Evolutionary conservation across 208 protist species (phyloP), one percentile per base, ranked within the genome.

Genomic region (Leishmania turanica): DNA sequence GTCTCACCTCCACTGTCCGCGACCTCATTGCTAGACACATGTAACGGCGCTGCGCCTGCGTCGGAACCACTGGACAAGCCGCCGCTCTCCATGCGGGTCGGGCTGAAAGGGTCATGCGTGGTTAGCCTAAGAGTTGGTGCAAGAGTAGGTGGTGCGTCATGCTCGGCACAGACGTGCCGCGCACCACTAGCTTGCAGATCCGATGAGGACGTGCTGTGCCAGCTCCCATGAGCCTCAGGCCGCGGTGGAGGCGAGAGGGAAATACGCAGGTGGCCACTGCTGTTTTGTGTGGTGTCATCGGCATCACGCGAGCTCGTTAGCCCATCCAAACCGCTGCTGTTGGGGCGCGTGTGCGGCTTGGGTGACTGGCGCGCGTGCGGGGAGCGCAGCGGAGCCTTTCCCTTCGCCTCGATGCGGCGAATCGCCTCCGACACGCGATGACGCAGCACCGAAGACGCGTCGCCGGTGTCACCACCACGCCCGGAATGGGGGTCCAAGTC

Each of bases 401-500:
- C 74, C 3, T 72, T 66, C 31, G 78, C 66, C 66, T 81, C 83
- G 45, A 82, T 37, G 17, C 74, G 70, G 5, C 83, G 65, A 9
- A 83, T 83, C 47, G 54, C 74, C 45, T 78, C 78, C n/a, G 78
- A 40, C 31, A 83, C 51, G 54, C 78, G 73, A 37, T 40, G 49
- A 47, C 83, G 83, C 51, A 83, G 78, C 34, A 7, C 65, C 4
- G 54, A n/a, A 4, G 72, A 56, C 37, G 42, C 73, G 47, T 65
- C 54, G 31, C 31, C 37, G 73, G n/a, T 40, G n/a, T 11, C 21
- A 24, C 70, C 17, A 27, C 47, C 4, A 11, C 31, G 21, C 40
- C 66, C 49, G 40, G 4, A 27, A 72, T 49, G 34, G 7, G 40
- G 34, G 42, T 49, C 45, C 40, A 15, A 8, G 42, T 7, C 1